Conservation (phyloP, 2,329 filamentous ascomycete genomes). For the Colletotrichum lindemuthianum region DNA sequence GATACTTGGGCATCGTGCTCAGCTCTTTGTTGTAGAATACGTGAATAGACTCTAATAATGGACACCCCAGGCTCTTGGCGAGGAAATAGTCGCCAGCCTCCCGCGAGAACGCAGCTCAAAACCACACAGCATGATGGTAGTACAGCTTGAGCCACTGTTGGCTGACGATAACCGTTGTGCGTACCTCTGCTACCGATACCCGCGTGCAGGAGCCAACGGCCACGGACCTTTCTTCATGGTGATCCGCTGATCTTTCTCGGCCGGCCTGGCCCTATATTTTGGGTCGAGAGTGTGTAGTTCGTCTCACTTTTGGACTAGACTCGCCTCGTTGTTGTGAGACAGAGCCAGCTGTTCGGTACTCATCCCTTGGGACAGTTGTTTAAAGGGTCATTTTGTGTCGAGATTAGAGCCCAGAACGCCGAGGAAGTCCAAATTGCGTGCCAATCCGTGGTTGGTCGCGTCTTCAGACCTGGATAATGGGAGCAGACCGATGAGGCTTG, state of each 20-base stretch:
- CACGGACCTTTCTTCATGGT: constrained; percentile 10
- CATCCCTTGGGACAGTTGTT: constrained; percentile 12
- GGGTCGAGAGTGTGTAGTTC: not conserved
- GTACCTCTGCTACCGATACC: too few relatives aligned
- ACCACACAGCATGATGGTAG: not conserved
- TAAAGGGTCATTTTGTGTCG: constrained; percentile 19
- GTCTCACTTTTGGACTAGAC: constrained; percentile 9
- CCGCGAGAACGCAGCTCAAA: not conserved
- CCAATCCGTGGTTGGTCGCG: constrained; percentile 28
- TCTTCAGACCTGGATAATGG: constrained; percentile 9
- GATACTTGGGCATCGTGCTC: not conserved
- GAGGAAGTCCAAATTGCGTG: constrained; percentile 26
- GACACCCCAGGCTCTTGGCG: not conserved
- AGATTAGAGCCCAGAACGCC: constrained; percentile 37
- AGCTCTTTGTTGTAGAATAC: not conserved
- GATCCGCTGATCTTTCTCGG: constrained; percentile 13
- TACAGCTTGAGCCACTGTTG: too few relatives aligned
- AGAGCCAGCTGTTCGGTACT: not conserved
- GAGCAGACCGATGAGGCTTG: constrained; percentile 18
- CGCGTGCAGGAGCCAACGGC: not conserved
- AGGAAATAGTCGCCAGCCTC: not conserved
- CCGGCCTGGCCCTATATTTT: constrained; percentile 13
- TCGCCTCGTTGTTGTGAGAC: not conserved
- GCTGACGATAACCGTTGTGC: too few relatives aligned
- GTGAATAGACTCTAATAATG: not conserved